phyloP scores from a whole-genome alignment of 768 basidiomycete genomes.

The Agaricus blazei region DNA sequence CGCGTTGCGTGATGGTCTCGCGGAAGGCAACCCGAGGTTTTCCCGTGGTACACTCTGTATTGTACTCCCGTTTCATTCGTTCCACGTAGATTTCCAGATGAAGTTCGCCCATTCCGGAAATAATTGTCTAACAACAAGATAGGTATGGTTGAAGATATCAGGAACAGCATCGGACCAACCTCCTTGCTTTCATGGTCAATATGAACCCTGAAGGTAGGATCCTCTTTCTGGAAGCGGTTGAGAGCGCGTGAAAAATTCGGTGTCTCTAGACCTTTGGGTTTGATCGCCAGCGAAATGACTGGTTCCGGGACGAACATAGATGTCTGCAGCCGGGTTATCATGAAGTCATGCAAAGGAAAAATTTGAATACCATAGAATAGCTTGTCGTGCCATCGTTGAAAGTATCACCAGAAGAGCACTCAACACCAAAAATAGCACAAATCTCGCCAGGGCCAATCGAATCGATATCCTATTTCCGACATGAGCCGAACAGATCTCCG shows the following conservation, averaged over 20 bases:
- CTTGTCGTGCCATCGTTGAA: conserved; percentile 90
- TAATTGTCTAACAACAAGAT: conserved; percentile 69
- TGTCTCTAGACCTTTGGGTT: conserved; percentile 86
- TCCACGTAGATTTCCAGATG: conserved; percentile 99
- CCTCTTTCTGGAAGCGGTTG: conserved; percentile 97
- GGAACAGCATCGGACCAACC: conserved; percentile 36
- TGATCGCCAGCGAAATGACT: conserved; percentile 93
- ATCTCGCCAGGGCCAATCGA: conserved; percentile 96
- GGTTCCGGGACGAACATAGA: conserved; percentile 99
- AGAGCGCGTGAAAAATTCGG: conserved; percentile 97
- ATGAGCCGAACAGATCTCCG: not conserved
- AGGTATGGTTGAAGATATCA: not conserved
- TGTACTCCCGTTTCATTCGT: conserved; percentile 97
- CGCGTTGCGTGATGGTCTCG: conserved; percentile 83
- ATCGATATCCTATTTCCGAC: conserved; percentile 70
- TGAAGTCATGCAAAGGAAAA: not conserved
- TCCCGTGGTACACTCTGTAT: conserved; percentile 87
- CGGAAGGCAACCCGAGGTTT: conserved; percentile 96
- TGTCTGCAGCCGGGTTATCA: conserved; percentile 47
- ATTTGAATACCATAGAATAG: conserved; percentile 76
- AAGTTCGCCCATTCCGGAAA: conserved; percentile 99
- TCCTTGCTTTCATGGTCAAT: conserved; percentile 93
- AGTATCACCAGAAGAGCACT: conserved; percentile 96
- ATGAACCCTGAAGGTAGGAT: conserved; percentile 98
- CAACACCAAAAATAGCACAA: conserved; percentile 98